A percentile compares a stretch with the other conserved stretches of the same genome.
Conservation (phyloP, 306 rosid species). For the Vigna trinervia region DNA sequence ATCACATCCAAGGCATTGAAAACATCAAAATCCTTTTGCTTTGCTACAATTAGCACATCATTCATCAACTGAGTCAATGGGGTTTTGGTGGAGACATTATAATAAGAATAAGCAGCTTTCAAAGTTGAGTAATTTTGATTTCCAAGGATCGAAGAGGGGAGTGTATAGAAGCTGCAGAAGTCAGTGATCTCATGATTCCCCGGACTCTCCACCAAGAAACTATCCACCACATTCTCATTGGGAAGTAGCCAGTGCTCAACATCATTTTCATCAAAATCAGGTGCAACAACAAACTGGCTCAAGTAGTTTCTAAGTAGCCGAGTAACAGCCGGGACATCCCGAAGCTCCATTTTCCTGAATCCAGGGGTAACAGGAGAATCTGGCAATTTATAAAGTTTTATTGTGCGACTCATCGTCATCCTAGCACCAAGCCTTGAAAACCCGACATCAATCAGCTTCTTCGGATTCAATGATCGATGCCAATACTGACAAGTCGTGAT, state of each 20-base stretch:
- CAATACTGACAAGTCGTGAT: conserved; percentile 67
- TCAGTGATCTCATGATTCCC: conserved; percentile 65
- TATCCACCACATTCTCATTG: conserved; percentile 71
- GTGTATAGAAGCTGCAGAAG: conserved; percentile 66
- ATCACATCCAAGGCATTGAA: conserved; percentile 87
- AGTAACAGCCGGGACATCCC: conserved; percentile 84
- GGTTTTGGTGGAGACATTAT: conserved; percentile 72
- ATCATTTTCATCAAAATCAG: conserved; percentile 76
- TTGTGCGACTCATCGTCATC: conserved; percentile 90
- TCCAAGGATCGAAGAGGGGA: conserved; percentile 86
- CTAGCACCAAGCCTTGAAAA: conserved; percentile 89
- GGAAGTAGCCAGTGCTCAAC: conserved; percentile 95
- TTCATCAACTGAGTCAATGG: conserved; percentile 83
- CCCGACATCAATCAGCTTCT: conserved; percentile 90
- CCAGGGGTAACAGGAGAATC: conserved; percentile 68
- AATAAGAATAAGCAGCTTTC: conserved; percentile 90
- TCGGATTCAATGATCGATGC: conserved; percentile 87
- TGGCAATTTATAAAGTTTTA: conserved; percentile 78
- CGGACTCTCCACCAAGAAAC: conserved; percentile 84
- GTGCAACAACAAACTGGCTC: conserved; percentile 76
- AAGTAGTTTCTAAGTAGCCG: conserved; percentile 69
- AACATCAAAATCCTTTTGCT: conserved; percentile 76
- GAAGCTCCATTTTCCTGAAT: conserved; percentile 76
- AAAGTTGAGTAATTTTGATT: conserved; percentile 69
- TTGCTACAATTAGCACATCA: conserved; percentile 77